Evolutionary conservation across 345 rosid species (phyloP), one percentile per base, ranked within the genome.

Genomic region (Gossypium rotundifolium): DNA sequence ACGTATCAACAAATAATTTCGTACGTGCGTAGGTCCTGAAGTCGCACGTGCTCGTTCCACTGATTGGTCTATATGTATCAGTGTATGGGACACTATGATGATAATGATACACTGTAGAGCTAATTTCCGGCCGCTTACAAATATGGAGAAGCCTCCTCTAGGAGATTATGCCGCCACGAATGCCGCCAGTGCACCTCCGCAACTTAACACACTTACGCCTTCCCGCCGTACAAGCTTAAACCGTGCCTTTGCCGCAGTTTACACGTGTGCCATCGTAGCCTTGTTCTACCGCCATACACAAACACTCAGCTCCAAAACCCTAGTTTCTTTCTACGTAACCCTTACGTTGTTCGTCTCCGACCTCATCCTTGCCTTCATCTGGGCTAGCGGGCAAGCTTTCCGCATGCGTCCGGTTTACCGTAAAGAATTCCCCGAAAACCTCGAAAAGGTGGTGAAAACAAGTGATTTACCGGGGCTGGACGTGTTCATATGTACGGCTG

Each of bases 401-500:
- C 91, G 89, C 44, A 69, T 85, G 57, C 68, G 64, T 53, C 92
- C 88, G 3, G 62, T 84, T 62, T 73, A 57, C 20, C 84, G 92
- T 3, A 38, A 70, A 17, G 88, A 91, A 44, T 78, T 74, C 79
- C 92, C 87, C 0, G 91, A 85, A 63, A 81, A 78, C 70, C 85
- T 85, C 1, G 48, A 80, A 18, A 79, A 68, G 49, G 77, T 76
- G 12, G 3, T 78, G 44, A 73, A 75, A 48, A 55, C 74, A n/a
- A 71, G 76, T 9, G 87, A 87, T 7, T 84, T 78, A 18, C 97
- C 96, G 0, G 84, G 71, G 12, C 7, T 93, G 46, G 98, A 93
- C 45, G 84, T 93, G 78, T 89, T 91, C 67, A 75, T 93, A 55
- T 93, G 97, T 89, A 91, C 98, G 12, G 96, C 98, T 40, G 97